phyloP scores from a whole-genome alignment of 257 asterid genomes.

The Mentha longifolia region DNA sequence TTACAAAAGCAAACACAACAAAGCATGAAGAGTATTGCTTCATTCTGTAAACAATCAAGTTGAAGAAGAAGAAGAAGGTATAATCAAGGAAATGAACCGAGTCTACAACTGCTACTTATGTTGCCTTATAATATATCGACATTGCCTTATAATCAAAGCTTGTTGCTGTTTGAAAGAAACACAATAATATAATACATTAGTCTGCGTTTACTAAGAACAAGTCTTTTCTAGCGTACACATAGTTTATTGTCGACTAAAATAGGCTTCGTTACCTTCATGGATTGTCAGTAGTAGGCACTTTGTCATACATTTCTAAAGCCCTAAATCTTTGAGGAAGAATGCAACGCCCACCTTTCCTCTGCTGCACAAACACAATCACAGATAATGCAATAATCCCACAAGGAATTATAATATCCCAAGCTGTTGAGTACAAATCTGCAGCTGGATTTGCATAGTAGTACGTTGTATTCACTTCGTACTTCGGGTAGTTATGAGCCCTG shows the following conservation, averaged over 20 bases:
- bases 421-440: slow-evolving; percentile 65
- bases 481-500: slow-evolving; percentile 44
- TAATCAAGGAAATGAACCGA: no score
- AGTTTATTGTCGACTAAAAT: no score
- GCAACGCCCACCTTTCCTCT: slow-evolving; percentile 64
- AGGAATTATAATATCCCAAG: slow-evolving; percentile 73
- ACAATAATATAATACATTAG: no score
- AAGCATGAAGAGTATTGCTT: background rate
- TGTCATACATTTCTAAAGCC: slow-evolving; percentile 53
- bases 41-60: no score
- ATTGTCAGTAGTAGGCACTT: slow-evolving; percentile 45
- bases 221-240: no score
- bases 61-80: no score
- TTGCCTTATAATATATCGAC: no score
- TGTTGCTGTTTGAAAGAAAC: no score
- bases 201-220: no score
- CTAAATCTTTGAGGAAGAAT: slow-evolving; percentile 54
- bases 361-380: slow-evolving; percentile 65
- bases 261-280: slow-evolving; percentile 26
- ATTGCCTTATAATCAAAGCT: no score
- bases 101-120: no score
- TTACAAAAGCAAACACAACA: slow-evolving; percentile 28
- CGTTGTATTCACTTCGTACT: slow-evolving; percentile 37
- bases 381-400: slow-evolving; percentile 52
- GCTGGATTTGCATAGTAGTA: slow-evolving; percentile 64